Evolutionary conservation across 768 basidiomycete species (phyloP), one percentile per base, ranked within the genome.

Genomic region (Tylopilus vinaceipallidus): DNA sequence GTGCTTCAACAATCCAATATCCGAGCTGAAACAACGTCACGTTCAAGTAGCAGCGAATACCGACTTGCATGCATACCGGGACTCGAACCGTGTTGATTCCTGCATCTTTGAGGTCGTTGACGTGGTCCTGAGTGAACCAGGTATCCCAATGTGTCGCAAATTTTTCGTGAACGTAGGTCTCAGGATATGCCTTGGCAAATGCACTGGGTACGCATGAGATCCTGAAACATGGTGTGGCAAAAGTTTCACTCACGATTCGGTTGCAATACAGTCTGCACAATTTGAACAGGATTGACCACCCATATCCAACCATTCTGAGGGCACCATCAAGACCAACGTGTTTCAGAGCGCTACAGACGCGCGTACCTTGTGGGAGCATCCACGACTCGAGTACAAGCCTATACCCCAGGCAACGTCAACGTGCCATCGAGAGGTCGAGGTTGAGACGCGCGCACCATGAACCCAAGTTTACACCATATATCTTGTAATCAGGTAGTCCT

Each of bases 351-450:
- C 23, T 30, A 32, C 10, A n/a, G 6, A 6, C 0, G 16, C 1
- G 11, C 46, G 10, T 52, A 83, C 83, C 84, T 64, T 74, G 69
- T 9, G 86, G 87, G 35, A 88, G 73, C 88, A 91, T 91, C 88
- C 88, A 91, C n/a, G 86, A 58, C 59, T 91, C 88, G 6, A 88
- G 64, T 0, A 91, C 66, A 42, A 91, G 74, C 88, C 88, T 89
- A 47, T n/a, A 42, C 7, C 53, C 35, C 41, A 41, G 19, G 41
- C 36, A 22, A 41, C 33, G 54, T 53, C 41, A 32, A 53, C 29
- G 27, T 30, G 13, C 13, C 27, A 11, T 20, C 22, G 4, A 9
- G 10, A 45, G 13, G 22, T n/a, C 4, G 17, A 13, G 6, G 9
- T 3, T 24, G 42, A 23, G 43, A 35, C n/a, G 49, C 5, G 56